Base-by-base conservation (phyloP, 2,329 filamentous ascomycete genomes). In the Colletotrichum destructivum region DNA sequence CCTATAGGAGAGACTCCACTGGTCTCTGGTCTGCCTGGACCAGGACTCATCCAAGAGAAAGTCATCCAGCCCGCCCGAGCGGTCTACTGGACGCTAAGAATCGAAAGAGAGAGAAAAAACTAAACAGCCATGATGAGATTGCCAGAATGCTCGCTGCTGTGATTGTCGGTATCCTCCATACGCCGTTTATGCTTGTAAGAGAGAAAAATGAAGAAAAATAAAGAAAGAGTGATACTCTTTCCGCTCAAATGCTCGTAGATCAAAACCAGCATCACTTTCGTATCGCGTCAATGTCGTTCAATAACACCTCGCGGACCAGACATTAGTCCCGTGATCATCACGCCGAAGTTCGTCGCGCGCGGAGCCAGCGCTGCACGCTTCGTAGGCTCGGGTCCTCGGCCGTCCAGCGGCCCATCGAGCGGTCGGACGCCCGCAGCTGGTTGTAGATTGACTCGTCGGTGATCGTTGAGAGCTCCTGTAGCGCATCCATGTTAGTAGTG, bases 301-400 rank as follows among this genome's bases (percentile, higher is more conserved):
- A n/a, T 18, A 18, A 21, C 46, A 13, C 47, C 35, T 55, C 61
- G 46, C 63, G 31, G 6, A 13, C 15, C 21, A 9, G n/a, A 35
- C 8, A 9, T 2, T 35, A 35, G 31, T 35, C 31, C 31, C 31
- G 31, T 23, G 40, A 21, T 16, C 9, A 21, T 55, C 54, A 57
- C 49, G n/a, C 42, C n/a, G 70, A 69, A 3, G 65, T 70, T 54
- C 77, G 80, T 64, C 84, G 81, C 65, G 83, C 83, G 67, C 86
- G 84, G 63, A 91, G 80, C 90, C 90, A 92, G 79, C 88, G 86
- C 78, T 88, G 85, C 69, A 91, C 86, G 60, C 85, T 82, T 65
- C 87, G 83, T 63, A 91, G 81, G 74, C 86, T 88, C 2, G 90
- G 90, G 77, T 92, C 90, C 77, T 92, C 90, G 74, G 82, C 84